Conservation (phyloP, 73 alveolate species). For the Tetrahymena thermophila region DNA sequence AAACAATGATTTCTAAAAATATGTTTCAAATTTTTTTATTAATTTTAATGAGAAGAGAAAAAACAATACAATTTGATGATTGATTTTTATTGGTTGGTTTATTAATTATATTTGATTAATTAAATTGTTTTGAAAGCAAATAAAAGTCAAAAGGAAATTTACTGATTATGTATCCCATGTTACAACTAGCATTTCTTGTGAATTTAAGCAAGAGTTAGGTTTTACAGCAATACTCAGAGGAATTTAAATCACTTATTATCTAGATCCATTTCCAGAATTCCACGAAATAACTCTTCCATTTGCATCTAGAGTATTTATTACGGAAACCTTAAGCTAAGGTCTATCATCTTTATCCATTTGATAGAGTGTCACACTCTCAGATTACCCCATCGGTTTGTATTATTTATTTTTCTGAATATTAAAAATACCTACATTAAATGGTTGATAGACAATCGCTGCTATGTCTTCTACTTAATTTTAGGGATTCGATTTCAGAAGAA, state of each 20-base stretch:
- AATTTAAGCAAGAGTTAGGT: not conserved
- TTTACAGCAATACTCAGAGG: not conserved
- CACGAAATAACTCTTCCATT: not conserved
- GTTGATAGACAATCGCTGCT: not conserved
- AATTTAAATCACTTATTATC: too few relatives aligned
- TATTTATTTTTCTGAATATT: too few relatives aligned
- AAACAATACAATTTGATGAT: too few relatives aligned
- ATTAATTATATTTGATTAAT: too few relatives aligned
- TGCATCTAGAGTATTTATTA: not conserved
- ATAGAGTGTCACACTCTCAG: not conserved
- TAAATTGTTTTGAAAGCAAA: too few relatives aligned
- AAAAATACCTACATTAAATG: not conserved
- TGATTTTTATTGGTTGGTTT: too few relatives aligned
- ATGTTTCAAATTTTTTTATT: too few relatives aligned
- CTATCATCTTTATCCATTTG: not conserved
- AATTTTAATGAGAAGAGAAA: too few relatives aligned
- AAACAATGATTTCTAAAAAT: too few relatives aligned
- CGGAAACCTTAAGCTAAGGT: not conserved
- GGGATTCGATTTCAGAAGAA: not conserved
- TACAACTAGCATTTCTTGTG: not conserved
- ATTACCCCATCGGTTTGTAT: not conserved
- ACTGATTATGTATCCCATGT: not conserved
- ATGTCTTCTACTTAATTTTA: not conserved
- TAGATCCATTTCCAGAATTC: not conserved
- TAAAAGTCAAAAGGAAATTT: too few relatives aligned